Percentiles rank a stretch among this genome's conserved stretches.
phyloP scores from a whole-genome alignment of 805 yeast species.

The Kuraishia capsulata region DNA sequence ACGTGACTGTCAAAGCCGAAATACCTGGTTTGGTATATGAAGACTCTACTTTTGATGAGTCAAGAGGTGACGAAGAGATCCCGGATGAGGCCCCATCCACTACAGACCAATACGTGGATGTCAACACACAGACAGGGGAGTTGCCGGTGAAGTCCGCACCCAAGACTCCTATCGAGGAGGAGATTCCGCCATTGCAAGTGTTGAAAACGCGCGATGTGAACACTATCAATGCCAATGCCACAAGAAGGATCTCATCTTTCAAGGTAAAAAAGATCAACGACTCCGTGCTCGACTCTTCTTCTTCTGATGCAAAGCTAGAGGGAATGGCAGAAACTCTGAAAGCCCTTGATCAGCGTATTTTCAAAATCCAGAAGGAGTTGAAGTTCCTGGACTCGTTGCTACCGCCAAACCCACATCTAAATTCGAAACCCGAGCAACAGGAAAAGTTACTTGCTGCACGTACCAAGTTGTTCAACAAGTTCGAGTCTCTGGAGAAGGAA shows the following conservation, averaged over 20 bases:
- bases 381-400: constrained; percentile 18
- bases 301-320: constrained; percentile 9
- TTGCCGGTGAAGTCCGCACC: background rate
- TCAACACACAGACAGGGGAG: background rate
- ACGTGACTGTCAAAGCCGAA: constrained; percentile 7
- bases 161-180: constrained; percentile 2
- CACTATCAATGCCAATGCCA: background rate
- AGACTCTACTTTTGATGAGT: background rate
- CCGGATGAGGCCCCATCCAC: background rate
- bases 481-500: constrained; percentile 16
- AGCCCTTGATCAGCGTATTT: constrained; percentile 11
- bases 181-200: constrained; percentile 1
- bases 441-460: constrained; percentile 19
- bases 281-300: constrained; percentile 3
- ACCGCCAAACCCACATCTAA: constrained; percentile 10
- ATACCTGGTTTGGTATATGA: background rate
- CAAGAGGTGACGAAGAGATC: background rate
- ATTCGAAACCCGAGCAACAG: constrained; percentile 12
- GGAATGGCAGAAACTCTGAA: constrained; percentile 10
- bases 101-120: background rate
- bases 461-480: constrained; percentile 16
- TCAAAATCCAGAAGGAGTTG: constrained; percentile 20
- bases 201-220: constrained; percentile 3
- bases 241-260: constrained; percentile 15
- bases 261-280: constrained; percentile 12